phyloP scores from a whole-genome alignment of 805 yeast genomes.

The Candida orba region DNA sequence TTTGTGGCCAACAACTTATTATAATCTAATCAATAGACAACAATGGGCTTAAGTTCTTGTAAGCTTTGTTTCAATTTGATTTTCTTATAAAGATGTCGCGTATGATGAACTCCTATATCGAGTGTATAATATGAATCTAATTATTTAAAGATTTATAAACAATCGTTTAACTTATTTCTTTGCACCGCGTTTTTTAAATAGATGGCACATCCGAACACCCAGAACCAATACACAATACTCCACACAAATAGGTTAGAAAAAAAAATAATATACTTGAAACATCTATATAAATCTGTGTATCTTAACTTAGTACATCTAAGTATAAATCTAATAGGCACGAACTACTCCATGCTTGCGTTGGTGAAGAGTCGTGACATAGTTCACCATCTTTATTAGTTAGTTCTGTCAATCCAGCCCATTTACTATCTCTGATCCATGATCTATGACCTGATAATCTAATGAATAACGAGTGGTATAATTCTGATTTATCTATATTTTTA shows the following conservation, averaged over 20 bases:
- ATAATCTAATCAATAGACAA: no score
- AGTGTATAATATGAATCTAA: no score
- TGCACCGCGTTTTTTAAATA: slow-evolving; percentile 24
- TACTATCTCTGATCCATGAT: slow-evolving; percentile 63
- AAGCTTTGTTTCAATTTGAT: no score
- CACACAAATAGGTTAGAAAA: no score
- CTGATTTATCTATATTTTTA: slow-evolving; percentile 27
- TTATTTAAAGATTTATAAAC: no score
- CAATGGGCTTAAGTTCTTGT: no score
- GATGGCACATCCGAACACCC: slow-evolving; percentile 42
- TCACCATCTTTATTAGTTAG: slow-evolving; percentile 84
- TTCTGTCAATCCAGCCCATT: slow-evolving; percentile 93
- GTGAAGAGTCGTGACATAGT: slow-evolving; percentile 78
- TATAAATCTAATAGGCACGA: slow-evolving; percentile 79
- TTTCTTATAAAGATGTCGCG: no score
- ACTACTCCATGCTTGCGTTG: slow-evolving; percentile 96
- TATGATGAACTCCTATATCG: no score
- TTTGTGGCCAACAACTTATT: no score
- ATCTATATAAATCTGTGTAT: slow-evolving; percentile 26
- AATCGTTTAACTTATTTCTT: no score
- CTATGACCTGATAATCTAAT: slow-evolving; percentile 57
- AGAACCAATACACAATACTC: no score
- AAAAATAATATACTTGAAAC: not conserved
- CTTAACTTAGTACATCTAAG: slow-evolving; percentile 36
- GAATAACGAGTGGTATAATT: slow-evolving; percentile 52